Evolutionary conservation across 176 grass and related monocot genomes (phyloP), one percentile per base, ranked within the genome.

Genomic region (Oropetium thomaeum): DNA sequence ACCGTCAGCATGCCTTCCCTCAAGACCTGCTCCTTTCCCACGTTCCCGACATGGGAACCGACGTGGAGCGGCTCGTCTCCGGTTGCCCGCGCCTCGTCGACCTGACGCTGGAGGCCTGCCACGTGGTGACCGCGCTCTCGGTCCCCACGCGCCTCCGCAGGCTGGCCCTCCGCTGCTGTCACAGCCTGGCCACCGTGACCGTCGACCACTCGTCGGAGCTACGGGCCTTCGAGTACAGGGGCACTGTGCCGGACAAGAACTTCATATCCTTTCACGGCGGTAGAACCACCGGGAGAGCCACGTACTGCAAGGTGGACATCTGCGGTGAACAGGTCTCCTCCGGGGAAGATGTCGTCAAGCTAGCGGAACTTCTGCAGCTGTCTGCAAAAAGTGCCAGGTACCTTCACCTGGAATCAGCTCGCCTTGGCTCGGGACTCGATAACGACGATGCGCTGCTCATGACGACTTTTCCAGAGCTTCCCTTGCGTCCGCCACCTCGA

Each of bases 101-200:
- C 53, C 29, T 80, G 29, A 70, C 40, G 40, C 41, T 69, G 7
- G 65, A 69, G 65, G 40, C 25, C 41, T 47, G 65, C 41, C 3
- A 10, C 9, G 41, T 41, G 14, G 39, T 79, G 49, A 79, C 27
- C 1, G 1, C 11, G 12, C 65, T 79, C 7, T 30, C 51, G 27
- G 25, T 79, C 51, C 12, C 4, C 26, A 22, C 14, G 17, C 13
- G 77, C 4, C 77, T 69, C 35, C 65, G 65, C 6, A 58, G 38
- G 7, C 52, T 79, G 3, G 38, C 19, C 64, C 4, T 79, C 38
- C 65, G 52, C 11, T 81, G 58, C 69, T 81, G 69, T 69, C 26
- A 81, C 69, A 16, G 12, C 0, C 79, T 81, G 17, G 11, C 25
- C 58, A 53, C 43, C 4, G 64, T 67, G 23, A 12, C 44, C 4